Evolutionary conservation across 805 yeast species (phyloP), one percentile per base, ranked within the genome.

Genomic region (Cyberlindnera amylophila): DNA sequence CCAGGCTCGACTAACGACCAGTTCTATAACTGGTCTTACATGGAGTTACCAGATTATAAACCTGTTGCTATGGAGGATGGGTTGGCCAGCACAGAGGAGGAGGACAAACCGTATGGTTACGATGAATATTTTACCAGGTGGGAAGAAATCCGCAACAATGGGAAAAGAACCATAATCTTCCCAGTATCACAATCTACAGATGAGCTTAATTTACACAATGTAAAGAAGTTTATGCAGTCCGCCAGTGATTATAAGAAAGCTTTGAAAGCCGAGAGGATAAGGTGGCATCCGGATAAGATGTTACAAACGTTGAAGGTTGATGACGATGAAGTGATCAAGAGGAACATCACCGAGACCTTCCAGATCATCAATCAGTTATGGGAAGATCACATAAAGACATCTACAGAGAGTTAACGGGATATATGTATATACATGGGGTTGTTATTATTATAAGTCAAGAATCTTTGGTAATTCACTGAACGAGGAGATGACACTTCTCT

Each of bases 281-380:
- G 75, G 47, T 82, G 88, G 88, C 89, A 82, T 56, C 89, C 89
- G 1, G 89, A 82, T 54, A 74, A 71, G 52, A 74, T 82, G 80
- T 52, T 57, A 10, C 55, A 58, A 10, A 56, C 55, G 30, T 52
- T 66, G 9, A 18, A 32, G 11, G 17, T 38, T 4, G 42, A 40
- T 16, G 42, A 46, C 19, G 24, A n/a, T n/a, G n/a, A 40, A 18
- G 28, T 36, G 5, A 24, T 50, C 12, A 55, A 58, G 37, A 45
- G 46, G 3, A 55, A 53, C 30, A 62, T 71, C 10, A 74, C 76
- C 0, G 46, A 45, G n/a, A 56, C 66, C 2, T 74, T 72, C 47
- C 78, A 74, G 50, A 46, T 62, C 2, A 59, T 74, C 4, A 73
- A 74, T 45, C 60, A 55, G 13, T 28, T 69, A 1, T 71, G 71